A percentile compares a stretch with the other conserved stretches of the same genome.
Evolutionary conservation across 768 basidiomycete genomes (phyloP).

Genomic region (Pseudohyphozyma bogoriensis): DNA sequence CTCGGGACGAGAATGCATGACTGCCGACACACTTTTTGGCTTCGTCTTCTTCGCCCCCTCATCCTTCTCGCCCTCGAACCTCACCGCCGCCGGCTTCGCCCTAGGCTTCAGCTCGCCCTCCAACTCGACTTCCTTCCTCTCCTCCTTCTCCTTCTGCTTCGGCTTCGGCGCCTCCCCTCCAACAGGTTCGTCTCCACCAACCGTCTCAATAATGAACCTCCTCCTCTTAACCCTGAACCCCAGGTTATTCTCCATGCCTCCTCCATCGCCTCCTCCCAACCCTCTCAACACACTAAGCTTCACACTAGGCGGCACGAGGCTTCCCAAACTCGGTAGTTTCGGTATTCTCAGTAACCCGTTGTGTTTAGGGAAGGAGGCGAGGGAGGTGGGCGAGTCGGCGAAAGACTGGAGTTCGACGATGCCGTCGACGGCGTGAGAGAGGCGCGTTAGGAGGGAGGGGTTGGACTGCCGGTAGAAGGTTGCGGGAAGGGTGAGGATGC

Average conservation of each 20-base stretch:
- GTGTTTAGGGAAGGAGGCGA: conserved; percentile 64
- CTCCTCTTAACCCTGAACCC: conserved; percentile 87
- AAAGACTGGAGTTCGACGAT: conserved; percentile 29
- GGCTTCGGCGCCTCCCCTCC: conserved; percentile 8
- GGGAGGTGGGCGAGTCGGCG: conserved; percentile 56
- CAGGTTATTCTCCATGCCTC: conserved; percentile 88
- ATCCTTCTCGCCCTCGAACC: conserved; percentile 1
- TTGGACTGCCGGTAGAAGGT: conserved; percentile 36
- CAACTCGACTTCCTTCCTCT: not conserved
- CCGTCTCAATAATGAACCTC: conserved; percentile 76
- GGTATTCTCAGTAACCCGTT: conserved; percentile 76
- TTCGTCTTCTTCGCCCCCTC: not conserved
- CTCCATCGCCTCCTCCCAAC: conserved; percentile 46
- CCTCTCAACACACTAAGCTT: conserved; percentile 75
- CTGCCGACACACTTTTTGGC: not conserved
- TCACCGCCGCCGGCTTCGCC: not conserved
- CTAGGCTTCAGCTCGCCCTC: not conserved
- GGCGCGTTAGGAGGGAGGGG: conserved; percentile 11
- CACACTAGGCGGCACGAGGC: conserved; percentile 67
- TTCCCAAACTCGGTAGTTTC: conserved; percentile 61
- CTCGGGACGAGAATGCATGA: conserved; percentile 4
- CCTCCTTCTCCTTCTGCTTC: conserved; percentile 13
- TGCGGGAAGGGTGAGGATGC: conserved; percentile 24
- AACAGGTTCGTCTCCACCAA: conserved; percentile 48
- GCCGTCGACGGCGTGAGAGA: conserved; percentile 24